Evolutionary conservation across 106 monocot genomes (phyloP).

Genomic region (Agapanthus africanus): DNA sequence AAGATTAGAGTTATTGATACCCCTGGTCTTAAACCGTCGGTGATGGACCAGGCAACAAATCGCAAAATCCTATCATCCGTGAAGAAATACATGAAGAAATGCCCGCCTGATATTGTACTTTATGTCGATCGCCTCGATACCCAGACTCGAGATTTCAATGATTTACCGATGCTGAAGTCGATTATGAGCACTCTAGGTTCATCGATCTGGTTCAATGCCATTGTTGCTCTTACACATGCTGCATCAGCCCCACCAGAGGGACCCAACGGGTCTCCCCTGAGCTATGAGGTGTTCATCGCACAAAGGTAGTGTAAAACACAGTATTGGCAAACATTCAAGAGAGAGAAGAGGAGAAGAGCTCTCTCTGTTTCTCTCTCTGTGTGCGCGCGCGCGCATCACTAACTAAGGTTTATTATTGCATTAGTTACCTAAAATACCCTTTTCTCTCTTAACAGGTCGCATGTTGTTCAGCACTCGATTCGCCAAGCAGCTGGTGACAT

Average conservation of each 20-base stretch:
- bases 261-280: constrained; percentile 62
- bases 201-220: constrained; percentile 90
- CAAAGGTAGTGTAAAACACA: too few species aligned
- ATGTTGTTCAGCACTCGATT: constrained; percentile 79
- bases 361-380: too few species aligned
- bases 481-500: constrained; percentile 86
- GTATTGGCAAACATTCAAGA: too few species aligned
- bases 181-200: constrained; percentile 62
- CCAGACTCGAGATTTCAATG: constrained; percentile 84
- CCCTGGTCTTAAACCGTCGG: constrained; percentile 74
- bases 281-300: constrained; percentile 75
- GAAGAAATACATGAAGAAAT: constrained; percentile 71
- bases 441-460: too few species aligned
- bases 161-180: constrained; percentile 65
- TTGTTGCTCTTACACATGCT: constrained; percentile 85
- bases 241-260: constrained; percentile 91
- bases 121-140: constrained; percentile 91
- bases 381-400: too few species aligned
- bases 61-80: constrained; percentile 58
- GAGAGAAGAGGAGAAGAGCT: too few species aligned
- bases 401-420: too few species aligned
- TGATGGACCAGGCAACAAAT: constrained; percentile 68
- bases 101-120: constrained; percentile 88
- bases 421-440: too few species aligned
- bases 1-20: constrained; percentile 74